Evolutionary conservation across 116 monocot genomes (phyloP).

Genomic region (Zostera marina): DNA sequence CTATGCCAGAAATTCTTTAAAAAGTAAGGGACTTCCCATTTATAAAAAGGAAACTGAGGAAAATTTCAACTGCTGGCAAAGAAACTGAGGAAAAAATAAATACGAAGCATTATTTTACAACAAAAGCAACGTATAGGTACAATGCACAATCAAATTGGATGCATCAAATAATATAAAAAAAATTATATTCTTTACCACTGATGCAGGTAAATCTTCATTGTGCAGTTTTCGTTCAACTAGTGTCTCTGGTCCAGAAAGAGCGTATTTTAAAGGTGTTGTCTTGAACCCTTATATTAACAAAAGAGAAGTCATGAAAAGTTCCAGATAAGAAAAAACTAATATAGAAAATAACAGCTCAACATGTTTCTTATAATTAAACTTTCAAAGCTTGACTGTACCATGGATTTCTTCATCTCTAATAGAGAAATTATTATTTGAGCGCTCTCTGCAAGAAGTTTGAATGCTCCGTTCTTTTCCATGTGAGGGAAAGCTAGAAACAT

Average conservation of each 20-base stretch:
- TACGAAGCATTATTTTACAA: no score
- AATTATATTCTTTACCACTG: constrained; percentile 10
- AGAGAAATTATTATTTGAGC: constrained; percentile 15
- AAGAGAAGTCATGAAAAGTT: neutral
- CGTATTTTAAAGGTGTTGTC: constrained; percentile 16
- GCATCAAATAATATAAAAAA: neutral
- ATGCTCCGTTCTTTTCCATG: constrained; percentile 30
- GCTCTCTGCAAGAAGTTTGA: constrained; percentile 19
- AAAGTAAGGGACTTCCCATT: no score
- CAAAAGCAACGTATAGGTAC: no score
- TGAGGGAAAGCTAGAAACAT: constrained; percentile 14
- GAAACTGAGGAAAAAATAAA: no score
- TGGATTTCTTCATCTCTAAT: constrained; percentile 26
- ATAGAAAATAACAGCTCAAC: neutral
- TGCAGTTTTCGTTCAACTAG: constrained; percentile 12
- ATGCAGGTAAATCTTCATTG: constrained; percentile 22
- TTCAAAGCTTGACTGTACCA: constrained; percentile 23
- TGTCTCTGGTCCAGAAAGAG: constrained; percentile 23
- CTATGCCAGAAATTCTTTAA: no score
- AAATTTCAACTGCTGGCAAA: neutral
- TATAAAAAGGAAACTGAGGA: no score
- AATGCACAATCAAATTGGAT: no score
- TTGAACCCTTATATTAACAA: constrained; percentile 13
- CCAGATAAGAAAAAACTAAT: neutral
- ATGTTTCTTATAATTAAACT: neutral